Percentiles rank a stretch among this genome's conserved stretches.
phyloP scores from a whole-genome alignment of 352 stramenopile species.

The Vaucheria bursata region DNA sequence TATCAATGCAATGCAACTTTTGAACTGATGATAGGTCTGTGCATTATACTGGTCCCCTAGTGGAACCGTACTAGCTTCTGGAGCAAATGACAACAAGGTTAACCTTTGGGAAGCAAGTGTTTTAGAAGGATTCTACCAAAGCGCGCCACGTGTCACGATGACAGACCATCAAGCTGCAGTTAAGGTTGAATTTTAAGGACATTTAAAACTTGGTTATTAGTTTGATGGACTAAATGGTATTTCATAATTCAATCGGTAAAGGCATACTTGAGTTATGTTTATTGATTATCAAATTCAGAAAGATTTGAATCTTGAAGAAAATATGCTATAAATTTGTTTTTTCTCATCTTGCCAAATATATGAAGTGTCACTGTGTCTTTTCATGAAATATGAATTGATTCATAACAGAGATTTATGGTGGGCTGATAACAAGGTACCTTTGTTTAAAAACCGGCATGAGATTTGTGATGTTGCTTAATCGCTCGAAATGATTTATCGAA shows the following conservation, averaged over 20 bases:
- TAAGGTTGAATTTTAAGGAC: constrained; percentile 64
- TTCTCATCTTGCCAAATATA: background rate
- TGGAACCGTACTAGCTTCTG: constrained; percentile 84
- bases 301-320: background rate
- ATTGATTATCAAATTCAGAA: background rate
- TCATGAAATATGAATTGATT: too few relatives aligned
- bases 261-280: background rate
- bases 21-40: constrained; percentile 73
- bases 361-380: background rate
- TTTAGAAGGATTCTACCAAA: constrained; percentile 46
- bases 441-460: too few relatives aligned
- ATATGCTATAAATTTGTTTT: background rate
- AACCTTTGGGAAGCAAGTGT: constrained; percentile 82
- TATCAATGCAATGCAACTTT: too few relatives aligned
- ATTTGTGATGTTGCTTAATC: too few relatives aligned
- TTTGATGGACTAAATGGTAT: background rate
- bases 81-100: constrained; percentile 94
- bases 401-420: too few relatives aligned
- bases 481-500: too few relatives aligned
- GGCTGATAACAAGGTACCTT: too few relatives aligned
- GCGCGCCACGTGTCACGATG: constrained; percentile 66
- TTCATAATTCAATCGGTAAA: background rate
- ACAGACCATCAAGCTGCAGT: constrained; percentile 88
- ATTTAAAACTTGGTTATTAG: background rate
- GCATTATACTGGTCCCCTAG: constrained; percentile 91